Percentiles rank a stretch among this genome's conserved stretches.
Conservation (phyloP, 345 rosid species). For the Euphorbia peplus region DNA sequence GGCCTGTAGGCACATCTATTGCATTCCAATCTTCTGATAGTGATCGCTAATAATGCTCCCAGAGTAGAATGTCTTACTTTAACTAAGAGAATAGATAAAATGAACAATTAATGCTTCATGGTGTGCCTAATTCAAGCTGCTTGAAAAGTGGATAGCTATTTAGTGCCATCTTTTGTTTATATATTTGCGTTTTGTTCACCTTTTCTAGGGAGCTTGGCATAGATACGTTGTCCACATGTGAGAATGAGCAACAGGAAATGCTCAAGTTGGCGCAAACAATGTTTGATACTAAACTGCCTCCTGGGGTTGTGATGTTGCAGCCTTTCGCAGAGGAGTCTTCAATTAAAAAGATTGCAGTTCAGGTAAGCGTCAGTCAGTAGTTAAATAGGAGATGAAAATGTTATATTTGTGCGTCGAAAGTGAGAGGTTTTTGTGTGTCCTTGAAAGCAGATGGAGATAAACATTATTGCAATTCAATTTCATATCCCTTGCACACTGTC, state of each 20-base stretch:
- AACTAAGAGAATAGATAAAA: neutral
- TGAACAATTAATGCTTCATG: neutral
- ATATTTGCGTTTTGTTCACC: constrained; percentile 9
- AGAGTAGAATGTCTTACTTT: neutral
- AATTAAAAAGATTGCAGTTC: constrained; percentile 67
- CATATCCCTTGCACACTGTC: neutral
- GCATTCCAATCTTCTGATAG: neutral
- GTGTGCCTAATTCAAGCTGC: constrained; percentile 3
- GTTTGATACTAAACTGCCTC: constrained; percentile 88
- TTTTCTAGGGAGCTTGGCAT: constrained; percentile 77
- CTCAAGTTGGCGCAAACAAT: constrained; percentile 70
- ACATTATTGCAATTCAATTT: neutral
- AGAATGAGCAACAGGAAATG: constrained; percentile 66
- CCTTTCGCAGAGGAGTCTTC: constrained; percentile 85
- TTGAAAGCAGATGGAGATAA: neutral
- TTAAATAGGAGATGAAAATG: neutral
- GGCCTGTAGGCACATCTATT: neutral
- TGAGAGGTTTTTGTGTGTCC: neutral
- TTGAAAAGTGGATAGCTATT: constrained; percentile 5
- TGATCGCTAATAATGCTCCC: neutral
- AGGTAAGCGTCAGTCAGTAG: constrained; percentile 36
- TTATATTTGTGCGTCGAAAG: neutral
- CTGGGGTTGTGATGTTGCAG: constrained; percentile 73
- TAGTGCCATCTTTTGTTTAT: neutral
- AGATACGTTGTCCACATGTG: constrained; percentile 52